These are phyloP conservation scores for Atkinsonella hypoxylon DNA, from an alignment of 2,329 filamentous ascomycete species.

Conservation along the genomic window DNA sequence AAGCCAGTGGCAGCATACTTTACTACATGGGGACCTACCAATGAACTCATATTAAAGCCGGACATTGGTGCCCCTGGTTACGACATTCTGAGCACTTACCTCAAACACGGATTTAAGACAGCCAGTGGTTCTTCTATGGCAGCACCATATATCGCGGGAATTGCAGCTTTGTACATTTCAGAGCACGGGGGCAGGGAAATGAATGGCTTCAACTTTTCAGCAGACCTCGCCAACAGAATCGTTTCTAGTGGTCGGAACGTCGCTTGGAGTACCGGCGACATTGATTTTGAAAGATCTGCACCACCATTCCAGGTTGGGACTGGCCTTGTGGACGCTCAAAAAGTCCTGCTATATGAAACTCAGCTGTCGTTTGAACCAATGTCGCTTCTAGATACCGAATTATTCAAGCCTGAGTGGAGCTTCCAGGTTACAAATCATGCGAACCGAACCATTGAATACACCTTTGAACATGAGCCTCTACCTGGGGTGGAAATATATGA, in stretches of 20 bases:
- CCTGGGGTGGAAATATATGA: conserved; percentile 26
- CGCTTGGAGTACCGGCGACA: conserved; percentile 16
- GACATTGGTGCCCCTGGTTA: conserved; percentile 37
- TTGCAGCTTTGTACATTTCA: conserved; percentile 34
- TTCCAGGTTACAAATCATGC: conserved; percentile 33
- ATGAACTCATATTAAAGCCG: conserved; percentile 38
- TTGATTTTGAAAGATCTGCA: conserved; percentile 11
- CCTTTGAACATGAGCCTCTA: conserved; percentile 26
- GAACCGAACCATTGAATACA: conserved; percentile 26
- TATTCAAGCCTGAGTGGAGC: conserved; percentile 24
- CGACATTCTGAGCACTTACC: conserved; percentile 37
- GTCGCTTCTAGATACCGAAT: conserved; percentile 35
- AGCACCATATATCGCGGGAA: conserved; percentile 39
- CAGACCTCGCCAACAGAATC: conserved; percentile 21
- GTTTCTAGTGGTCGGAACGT: conserved; percentile 22
- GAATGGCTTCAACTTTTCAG: conserved; percentile 24
- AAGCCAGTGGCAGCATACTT: conserved; percentile 29
- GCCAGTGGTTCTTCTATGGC: conserved; percentile 46
- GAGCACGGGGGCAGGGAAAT: conserved; percentile 27
- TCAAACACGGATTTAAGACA: conserved; percentile 29
- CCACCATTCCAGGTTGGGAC: conserved; percentile 31
- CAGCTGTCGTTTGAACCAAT: conserved; percentile 29
- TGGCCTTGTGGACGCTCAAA: conserved; percentile 33
- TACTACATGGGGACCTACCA: conserved; percentile 40
- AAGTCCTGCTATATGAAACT: conserved; percentile 26